phyloP scores from a whole-genome alignment of 1,284 basidiomycete genomes.

The Fomes fomentarius region DNA sequence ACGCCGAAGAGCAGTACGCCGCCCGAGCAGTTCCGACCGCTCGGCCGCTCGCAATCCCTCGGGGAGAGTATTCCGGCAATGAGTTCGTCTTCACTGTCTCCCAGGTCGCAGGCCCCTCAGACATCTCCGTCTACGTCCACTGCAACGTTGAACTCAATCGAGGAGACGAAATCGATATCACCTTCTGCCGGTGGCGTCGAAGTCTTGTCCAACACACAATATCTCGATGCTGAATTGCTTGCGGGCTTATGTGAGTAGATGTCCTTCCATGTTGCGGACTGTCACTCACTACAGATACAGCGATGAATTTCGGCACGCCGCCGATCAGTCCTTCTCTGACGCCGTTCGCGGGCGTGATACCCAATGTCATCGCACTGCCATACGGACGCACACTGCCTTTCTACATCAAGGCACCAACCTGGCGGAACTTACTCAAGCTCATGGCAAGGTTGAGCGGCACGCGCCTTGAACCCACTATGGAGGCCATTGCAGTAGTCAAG shows the following conservation, averaged over 20 bases:
- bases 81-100: constrained; percentile 1
- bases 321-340: constrained; percentile 48
- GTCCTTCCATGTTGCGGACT: neutral
- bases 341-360: constrained; percentile 58
- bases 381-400: constrained; percentile 68
- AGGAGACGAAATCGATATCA: constrained; percentile 7
- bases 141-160: constrained; percentile 4
- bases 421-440: constrained; percentile 71
- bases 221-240: constrained; percentile 63
- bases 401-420: constrained; percentile 71
- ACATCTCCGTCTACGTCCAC: constrained; percentile 3
- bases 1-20: constrained; percentile 5
- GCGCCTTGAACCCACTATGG: constrained; percentile 68
- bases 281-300: constrained; percentile 35
- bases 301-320: constrained; percentile 67
- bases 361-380: constrained; percentile 71
- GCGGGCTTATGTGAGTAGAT: constrained; percentile 62
- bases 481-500: constrained; percentile 62
- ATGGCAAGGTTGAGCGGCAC: constrained; percentile 73
- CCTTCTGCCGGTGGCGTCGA: constrained; percentile 5
- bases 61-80: constrained; percentile 7
- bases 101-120: neutral
- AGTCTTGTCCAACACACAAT: constrained; percentile 51
- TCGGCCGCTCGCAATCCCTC: constrained; percentile 19
- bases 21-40: neutral